Evolutionary conservation across 306 rosid species (phyloP).

Genomic region (Trifolium fragiferum): DNA sequence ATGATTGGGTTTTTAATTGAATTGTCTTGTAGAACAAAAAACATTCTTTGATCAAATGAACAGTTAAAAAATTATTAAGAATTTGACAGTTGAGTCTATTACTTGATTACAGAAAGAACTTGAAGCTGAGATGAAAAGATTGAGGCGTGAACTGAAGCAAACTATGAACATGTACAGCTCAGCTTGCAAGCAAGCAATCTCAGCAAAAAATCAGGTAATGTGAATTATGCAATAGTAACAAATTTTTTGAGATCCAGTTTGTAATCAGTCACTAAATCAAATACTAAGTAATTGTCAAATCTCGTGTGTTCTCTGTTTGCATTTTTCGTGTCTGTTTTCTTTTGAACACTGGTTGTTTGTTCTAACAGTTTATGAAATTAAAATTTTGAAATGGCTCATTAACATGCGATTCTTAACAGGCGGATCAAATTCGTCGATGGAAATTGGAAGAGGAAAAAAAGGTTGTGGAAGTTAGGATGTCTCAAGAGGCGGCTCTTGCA

Average conservation of each 20-base stretch:
- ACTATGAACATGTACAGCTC: conserved; percentile 98
- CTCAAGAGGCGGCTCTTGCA: conserved; percentile 92
- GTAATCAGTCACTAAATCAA: not conserved
- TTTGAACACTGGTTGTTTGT: too few species aligned
- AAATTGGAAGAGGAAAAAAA: conserved; percentile 67
- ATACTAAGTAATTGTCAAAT: not conserved
- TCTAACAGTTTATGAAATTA: not conserved
- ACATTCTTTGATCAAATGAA: conserved; percentile 15
- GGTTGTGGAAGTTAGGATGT: conserved; percentile 66
- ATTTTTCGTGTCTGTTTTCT: too few species aligned
- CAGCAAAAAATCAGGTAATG: conserved; percentile 86
- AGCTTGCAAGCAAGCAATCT: conserved; percentile 97
- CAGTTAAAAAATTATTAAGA: conserved; percentile 11
- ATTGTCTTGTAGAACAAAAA: conserved; percentile 25
- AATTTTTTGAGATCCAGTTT: not conserved
- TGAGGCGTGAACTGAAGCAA: conserved; percentile 88
- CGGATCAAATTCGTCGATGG: conserved; percentile 81
- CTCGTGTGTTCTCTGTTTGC: too few species aligned
- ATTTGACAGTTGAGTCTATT: conserved; percentile 36
- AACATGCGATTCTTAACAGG: conserved; percentile 49
- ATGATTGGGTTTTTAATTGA: not conserved
- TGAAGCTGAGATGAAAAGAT: conserved; percentile 87
- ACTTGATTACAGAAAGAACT: conserved; percentile 62
- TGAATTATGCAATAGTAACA: conserved; percentile 9
- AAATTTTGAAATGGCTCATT: conserved; percentile 18